These are phyloP conservation scores for Solanum infundibuliforme DNA, from an alignment of 257 asterid species.

Conservation along the genomic window DNA sequence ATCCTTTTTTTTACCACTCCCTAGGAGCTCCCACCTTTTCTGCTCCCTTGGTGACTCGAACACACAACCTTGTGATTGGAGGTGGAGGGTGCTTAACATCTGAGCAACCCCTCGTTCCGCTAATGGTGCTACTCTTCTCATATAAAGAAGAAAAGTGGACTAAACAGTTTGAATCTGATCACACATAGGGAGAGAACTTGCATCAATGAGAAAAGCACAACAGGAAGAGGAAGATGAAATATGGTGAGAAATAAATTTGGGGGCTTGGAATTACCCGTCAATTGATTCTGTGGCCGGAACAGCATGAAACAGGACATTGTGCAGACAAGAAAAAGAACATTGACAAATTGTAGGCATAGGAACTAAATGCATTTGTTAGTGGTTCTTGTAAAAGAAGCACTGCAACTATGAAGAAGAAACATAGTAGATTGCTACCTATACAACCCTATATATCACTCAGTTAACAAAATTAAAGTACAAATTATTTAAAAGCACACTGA, in stretches of 20 bases:
- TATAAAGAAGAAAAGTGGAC: background rate
- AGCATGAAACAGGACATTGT: background rate
- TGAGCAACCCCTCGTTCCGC: background rate
- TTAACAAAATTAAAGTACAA: background rate
- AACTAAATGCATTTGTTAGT: background rate
- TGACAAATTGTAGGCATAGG: background rate
- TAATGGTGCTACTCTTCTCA: background rate
- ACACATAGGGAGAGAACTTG: background rate
- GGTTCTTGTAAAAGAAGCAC: background rate
- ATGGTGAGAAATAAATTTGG: background rate
- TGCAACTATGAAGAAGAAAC: background rate
- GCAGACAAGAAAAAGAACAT: background rate
- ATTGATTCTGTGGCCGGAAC: background rate
- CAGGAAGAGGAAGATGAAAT: background rate
- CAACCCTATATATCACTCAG: background rate
- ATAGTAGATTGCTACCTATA: background rate
- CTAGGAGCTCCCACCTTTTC: background rate
- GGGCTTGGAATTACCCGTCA: background rate
- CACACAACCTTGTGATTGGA: background rate
- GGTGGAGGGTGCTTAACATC: background rate
- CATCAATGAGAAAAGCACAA: background rate
- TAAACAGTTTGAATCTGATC: background rate
- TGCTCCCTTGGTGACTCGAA: background rate
- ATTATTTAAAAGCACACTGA: background rate
- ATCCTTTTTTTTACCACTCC: background rate